Percentiles rank a stretch among this genome's conserved stretches.
Conservation (phyloP, 768 basidiomycete species). For the Brasilioporus rufonigricans region DNA sequence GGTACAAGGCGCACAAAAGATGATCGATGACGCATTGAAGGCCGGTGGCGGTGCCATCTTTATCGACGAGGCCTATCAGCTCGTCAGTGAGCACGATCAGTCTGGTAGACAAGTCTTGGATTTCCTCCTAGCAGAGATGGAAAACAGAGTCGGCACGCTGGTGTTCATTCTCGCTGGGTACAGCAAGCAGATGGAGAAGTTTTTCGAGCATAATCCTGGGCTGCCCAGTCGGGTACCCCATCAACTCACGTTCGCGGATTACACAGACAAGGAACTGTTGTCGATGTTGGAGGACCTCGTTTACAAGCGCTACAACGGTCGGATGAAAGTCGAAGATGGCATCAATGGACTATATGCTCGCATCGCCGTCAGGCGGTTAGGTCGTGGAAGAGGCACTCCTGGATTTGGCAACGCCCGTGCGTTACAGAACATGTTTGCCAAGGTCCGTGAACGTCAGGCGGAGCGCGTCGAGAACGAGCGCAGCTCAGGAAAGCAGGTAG, state of each 20-base stretch:
- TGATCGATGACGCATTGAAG: conserved; percentile 48
- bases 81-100: conserved; percentile 47
- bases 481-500: conserved; percentile 36
- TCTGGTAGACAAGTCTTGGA: conserved; percentile 62
- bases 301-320: conserved; percentile 42
- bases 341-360: conserved; percentile 53
- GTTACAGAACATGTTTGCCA: conserved; percentile 49
- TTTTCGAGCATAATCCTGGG: conserved; percentile 77
- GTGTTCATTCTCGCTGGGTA: conserved; percentile 77
- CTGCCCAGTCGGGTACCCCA: conserved; percentile 65
- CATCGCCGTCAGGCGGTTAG: conserved; percentile 59
- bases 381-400: conserved; percentile 50
- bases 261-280: conserved; percentile 54
- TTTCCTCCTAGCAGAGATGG: conserved; percentile 73
- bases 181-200: conserved; percentile 70
- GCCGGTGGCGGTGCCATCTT: conserved; percentile 68
- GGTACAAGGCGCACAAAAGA: conserved; percentile 48
- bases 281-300: conserved; percentile 52
- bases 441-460: conserved; percentile 53
- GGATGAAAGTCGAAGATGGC: conserved; percentile 59
- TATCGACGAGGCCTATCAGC: conserved; percentile 74
- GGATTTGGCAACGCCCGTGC: conserved; percentile 75
- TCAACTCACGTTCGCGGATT: conserved; percentile 58
- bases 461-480: conserved; percentile 44
- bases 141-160: conserved; percentile 60